Evolutionary conservation across 129 eudicot genomes (phyloP), one percentile per base, ranked within the genome.

Genomic region (Logfia minima): DNA sequence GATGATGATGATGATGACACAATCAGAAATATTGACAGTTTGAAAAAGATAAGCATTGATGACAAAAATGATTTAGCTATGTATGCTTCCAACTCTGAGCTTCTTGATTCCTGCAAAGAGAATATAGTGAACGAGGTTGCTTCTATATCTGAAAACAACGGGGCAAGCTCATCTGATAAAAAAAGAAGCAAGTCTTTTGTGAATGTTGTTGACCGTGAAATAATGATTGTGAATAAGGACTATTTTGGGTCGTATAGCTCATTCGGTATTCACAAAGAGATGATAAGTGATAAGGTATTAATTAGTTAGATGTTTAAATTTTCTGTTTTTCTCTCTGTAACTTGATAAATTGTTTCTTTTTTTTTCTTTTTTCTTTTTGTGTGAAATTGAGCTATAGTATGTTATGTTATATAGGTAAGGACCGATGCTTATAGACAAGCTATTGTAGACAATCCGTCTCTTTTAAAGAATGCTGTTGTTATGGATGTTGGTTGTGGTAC

Each of bases 401-500:
- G 55, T 62, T 80, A 0, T 80, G 66, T 62, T 41, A 35, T 91
- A 81, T 84, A 95, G 97, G 97, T 87, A 45, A 85, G 99, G 76
- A 95, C 92, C 2, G 96, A 91, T 86, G 92, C 99, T 74, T 95
- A 95, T 58, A 81, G 87, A 59, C 85, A 85, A 76, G 97, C 99
- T 43, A 82, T 95, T 41, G 51, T 88, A 71, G 88, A 80, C 60
- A 95, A 95, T 77, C 97, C 99, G 55, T 89, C 97, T 78, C 96
- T 95, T 68, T 16, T 95, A 11, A 84, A 69, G 61, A 86, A 90
- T 66, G 88, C 96, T 29, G 85, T 81, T 76, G 97, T 95, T 51
- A 64, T 95, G 90, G 97, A 95, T 86, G 97, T 95, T 48, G 99
- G 99, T 78, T 95, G 99, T 78, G 99, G 99, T 51, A 95, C 99